A percentile compares a stretch with the other conserved stretches of the same genome.
Evolutionary conservation across 2,329 filamentous ascomycete genomes (phyloP).

Genomic region (Pestalotiopsis sp.): DNA sequence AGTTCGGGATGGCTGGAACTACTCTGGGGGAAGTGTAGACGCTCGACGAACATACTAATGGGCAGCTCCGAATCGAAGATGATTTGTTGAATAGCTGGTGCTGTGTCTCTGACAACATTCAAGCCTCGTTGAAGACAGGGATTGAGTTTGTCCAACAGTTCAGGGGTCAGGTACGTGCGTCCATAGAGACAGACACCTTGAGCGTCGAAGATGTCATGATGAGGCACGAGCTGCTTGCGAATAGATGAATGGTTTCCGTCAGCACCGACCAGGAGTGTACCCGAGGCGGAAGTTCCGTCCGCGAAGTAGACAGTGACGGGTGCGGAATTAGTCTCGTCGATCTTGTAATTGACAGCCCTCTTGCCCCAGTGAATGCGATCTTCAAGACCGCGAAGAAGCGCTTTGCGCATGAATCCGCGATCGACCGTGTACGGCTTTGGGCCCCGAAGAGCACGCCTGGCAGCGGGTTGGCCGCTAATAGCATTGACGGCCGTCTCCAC

Average conservation of each 20-base stretch:
- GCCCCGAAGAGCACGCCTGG: background rate
- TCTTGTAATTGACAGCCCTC: background rate
- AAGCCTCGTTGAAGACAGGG: background rate
- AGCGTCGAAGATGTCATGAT: background rate
- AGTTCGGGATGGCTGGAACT: background rate
- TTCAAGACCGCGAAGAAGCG: background rate
- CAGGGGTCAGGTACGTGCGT: background rate
- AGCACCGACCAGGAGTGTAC: background rate
- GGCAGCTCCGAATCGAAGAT: background rate
- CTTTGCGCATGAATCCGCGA: background rate
- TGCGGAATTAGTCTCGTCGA: background rate
- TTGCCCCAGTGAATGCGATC: background rate
- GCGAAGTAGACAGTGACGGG: background rate
- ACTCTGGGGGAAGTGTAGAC: background rate
- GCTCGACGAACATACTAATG: slow-evolving; percentile 1
- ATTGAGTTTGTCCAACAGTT: background rate
- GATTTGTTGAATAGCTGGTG: background rate
- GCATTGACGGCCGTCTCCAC: background rate
- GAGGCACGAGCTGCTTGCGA: slow-evolving; percentile 3
- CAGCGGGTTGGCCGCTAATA: background rate
- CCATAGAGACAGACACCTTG: background rate
- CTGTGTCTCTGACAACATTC: background rate
- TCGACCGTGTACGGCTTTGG: background rate
- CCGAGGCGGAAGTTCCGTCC: background rate
- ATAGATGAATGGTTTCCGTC: background rate